Conservation (phyloP, 2,329 filamentous ascomycete species). For the Diaporthe sp. region DNA sequence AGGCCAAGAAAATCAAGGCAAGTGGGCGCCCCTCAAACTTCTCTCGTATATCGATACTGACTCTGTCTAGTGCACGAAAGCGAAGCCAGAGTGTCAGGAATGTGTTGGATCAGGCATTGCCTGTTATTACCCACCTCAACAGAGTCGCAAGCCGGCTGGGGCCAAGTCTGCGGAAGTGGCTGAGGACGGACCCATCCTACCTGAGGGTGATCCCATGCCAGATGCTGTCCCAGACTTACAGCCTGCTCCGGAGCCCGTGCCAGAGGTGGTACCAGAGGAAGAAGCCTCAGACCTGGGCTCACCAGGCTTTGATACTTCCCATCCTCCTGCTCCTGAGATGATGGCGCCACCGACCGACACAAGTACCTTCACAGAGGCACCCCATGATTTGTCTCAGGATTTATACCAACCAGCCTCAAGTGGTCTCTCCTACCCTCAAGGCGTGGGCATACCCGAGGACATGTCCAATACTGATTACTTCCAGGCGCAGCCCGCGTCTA, state of each 20-base stretch:
- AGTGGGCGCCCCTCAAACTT: conserved; percentile 11
- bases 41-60: not conserved
- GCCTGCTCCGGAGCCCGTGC: not conserved
- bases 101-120: conserved; percentile 44
- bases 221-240: not conserved
- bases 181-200: conserved; percentile 14
- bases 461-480: conserved; percentile 35
- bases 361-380: conserved; percentile 39
- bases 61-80: conserved; percentile 49
- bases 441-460: conserved; percentile 28
- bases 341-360: conserved; percentile 45
- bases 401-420: conserved; percentile 50
- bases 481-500: conserved; percentile 20
- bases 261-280: conserved; percentile 32
- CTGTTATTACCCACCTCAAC: conserved; percentile 41
- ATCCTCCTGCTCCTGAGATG: conserved; percentile 47
- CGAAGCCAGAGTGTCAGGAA: conserved; percentile 51
- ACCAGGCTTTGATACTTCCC: conserved; percentile 36
- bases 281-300: conserved; percentile 41
- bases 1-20: conserved; percentile 48
- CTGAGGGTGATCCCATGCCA: not conserved
- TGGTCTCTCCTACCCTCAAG: conserved; percentile 47
- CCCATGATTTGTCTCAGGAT: conserved; percentile 43
- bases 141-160: conserved; percentile 28
- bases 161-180: conserved; percentile 28